Base-by-base conservation (phyloP, 345 rosid species). In the Eucalyptus tenuipes region DNA sequence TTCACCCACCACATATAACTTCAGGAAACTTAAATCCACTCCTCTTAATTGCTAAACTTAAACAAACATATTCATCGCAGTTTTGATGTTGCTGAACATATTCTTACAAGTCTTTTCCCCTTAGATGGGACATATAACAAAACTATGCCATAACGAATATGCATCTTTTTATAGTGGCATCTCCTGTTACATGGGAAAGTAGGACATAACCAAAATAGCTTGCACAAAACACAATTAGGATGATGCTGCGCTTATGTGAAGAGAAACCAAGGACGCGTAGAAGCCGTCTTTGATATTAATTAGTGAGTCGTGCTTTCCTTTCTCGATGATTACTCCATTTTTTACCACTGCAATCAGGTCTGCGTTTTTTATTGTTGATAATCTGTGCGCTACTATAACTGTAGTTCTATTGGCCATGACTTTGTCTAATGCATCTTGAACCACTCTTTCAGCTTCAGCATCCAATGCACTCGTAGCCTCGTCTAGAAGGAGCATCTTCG, bases 271-370 rank as follows among this genome's bases (percentile, higher is more conserved):
- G 53, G 95, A 91, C 7, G 94, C 90, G 44, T 94, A 93, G 66
- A 88, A 79, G 4, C 96, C 96, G 66, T 88, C 93, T 79, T 86
- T 86, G 55, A 91, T 91, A 29, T 92, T 90, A 68, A 93, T 91
- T 88, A 94, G 91, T 25, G 88, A 88, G 42, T 91, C 93, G 7
- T 87, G 90, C 88, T 93, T 85, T 4, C 96, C 96, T 88, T 93
- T 92, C 92, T 95, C 97, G 47, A 90, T 94, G 33, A 94, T 90
- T 10, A 88, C 92, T 37, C 95, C 95, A 86, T 93, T 92, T 89
- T 93, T 94, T 24, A 95, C 92, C 87, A 92, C 96, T 1, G 93
- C 94, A 17, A 94, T 93, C 15, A 94, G 75, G 80, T 95, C 96
- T 7, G 96, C 96, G 33, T 94, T 94, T 91, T 89, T 93, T 31